phyloP scores from a whole-genome alignment of 495 filamentous ascomycete genomes.

The Alectoria sarmentosa region DNA sequence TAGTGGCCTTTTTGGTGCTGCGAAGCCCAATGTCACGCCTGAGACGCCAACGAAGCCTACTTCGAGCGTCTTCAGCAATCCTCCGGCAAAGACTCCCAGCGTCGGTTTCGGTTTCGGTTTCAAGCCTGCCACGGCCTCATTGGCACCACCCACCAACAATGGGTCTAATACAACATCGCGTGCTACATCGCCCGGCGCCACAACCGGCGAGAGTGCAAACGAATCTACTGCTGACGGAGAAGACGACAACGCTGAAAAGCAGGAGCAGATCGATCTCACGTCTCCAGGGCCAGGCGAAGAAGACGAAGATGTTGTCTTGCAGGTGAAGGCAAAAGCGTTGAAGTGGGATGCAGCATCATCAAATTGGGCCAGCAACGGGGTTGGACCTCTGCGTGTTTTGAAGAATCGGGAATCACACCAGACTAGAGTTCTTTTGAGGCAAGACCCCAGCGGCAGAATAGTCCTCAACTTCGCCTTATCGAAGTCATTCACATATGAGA shows the following conservation, averaged over 20 bases:
- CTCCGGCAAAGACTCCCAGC: conserved; percentile 24
- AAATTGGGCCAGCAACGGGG: conserved; percentile 53
- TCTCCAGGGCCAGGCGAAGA: conserved; percentile 61
- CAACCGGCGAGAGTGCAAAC: conserved; percentile 42
- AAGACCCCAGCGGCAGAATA: conserved; percentile 61
- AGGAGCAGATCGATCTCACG: conserved; percentile 58
- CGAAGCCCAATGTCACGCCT: conserved; percentile 29
- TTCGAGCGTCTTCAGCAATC: conserved; percentile 29
- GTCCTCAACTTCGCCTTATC: conserved; percentile 60
- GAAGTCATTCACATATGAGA: conserved; percentile 47
- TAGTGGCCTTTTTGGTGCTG: conserved; percentile 39
- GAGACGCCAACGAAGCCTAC: conserved; percentile 24
- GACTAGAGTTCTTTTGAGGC: conserved; percentile 58
- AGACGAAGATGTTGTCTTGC: conserved; percentile 56
- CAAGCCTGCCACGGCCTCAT: conserved; percentile 29
- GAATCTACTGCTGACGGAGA: conserved; percentile 42
- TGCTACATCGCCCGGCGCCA: conserved; percentile 55
- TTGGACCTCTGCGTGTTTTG: conserved; percentile 59
- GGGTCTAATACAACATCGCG: conserved; percentile 42
- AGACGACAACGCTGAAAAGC: conserved; percentile 36
- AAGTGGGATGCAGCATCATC: conserved; percentile 43
- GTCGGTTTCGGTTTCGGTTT: conserved; percentile 31
- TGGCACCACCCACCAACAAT: conserved; percentile 35
- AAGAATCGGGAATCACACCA: conserved; percentile 56
- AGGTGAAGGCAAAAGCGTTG: conserved; percentile 56